Base-by-base conservation (phyloP, 352 stramenopile genomes). In the Phytophthora hibernalis region DNA sequence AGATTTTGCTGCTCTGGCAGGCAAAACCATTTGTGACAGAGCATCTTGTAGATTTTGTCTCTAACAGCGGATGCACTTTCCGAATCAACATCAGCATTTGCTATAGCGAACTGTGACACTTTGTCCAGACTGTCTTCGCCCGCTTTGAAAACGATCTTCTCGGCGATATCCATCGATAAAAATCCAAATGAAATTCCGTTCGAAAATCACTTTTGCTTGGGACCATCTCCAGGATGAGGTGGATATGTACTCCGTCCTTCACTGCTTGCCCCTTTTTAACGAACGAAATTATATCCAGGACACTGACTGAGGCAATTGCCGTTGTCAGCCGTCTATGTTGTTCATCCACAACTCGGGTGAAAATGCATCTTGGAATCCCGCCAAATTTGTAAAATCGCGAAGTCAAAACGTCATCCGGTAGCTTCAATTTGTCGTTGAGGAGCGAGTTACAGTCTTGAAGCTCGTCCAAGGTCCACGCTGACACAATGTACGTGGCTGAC, bases 61-160 rank as follows among this genome's bases (percentile, higher is more conserved):
- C 50, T 56, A 49, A 68, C 22, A 0, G 60, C 51, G 11, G 56
- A n/a, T 16, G 52, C 63, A 59, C n/a, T 59, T 58, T 40, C 56
- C 12, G 64, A 72, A 15, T 43, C 43, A 50, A 68, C 56, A 44
- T 59, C 38, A 18, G n/a, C 20, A 24, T 64, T 51, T 22, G 52
- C 37, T 35, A 61, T 57, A 18, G 58, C 65, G n/a, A 68, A 69
- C 49, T 69, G 18, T 4, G 58, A 69, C 4, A 69, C n/a, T 42
- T 45, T 30, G 5, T 58, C 8, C 3, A 65, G 15, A 40, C 45
- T 65, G 1, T 65, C 44, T 53, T 61, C 58, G 3, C 21, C 3
- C 30, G 38, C 21, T 26, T 12, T 45, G 21, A n/a, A n/a, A 49
- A 54, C 33, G 26, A 62, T 16, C 4, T 3, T 4, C 20, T 62